phyloP scores from a whole-genome alignment of 768 basidiomycete genomes.

The Ephemerocybe angulata region DNA sequence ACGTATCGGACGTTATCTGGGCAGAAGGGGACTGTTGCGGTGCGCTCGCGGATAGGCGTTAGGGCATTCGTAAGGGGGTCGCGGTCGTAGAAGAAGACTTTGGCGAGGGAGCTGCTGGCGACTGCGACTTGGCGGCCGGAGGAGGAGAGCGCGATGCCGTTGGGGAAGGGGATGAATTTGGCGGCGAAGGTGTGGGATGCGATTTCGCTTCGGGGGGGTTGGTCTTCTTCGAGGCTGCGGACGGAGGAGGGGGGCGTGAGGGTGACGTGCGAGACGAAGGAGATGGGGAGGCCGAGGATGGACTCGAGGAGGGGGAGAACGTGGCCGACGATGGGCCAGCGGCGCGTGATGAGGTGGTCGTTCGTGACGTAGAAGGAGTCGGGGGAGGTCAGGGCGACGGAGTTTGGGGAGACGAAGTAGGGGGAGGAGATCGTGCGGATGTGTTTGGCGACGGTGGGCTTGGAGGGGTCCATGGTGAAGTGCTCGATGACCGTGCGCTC shows the following conservation, averaged over 20 bases:
- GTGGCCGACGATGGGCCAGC: constrained; percentile 50
- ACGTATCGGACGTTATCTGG: constrained; percentile 57
- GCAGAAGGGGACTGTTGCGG: constrained; percentile 51
- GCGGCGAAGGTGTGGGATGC: constrained; percentile 37
- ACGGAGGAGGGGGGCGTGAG: constrained; percentile 28
- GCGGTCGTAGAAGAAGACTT: constrained; percentile 51
- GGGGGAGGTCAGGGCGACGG: constrained; percentile 60
- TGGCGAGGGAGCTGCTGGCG: constrained; percentile 46
- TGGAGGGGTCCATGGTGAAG: constrained; percentile 49
- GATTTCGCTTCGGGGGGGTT: constrained; percentile 23
- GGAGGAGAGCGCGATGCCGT: constrained; percentile 62
- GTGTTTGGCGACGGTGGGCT: constrained; percentile 43
- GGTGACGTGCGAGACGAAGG: constrained; percentile 56
- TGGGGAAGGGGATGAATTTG: constrained; percentile 58
- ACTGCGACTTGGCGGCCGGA: constrained; percentile 50
- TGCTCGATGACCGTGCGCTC: constrained; percentile 62
- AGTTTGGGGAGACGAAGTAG: constrained; percentile 63
- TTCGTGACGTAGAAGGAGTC: constrained; percentile 70
- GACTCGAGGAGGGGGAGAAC: constrained; percentile 55
- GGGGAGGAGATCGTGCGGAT: constrained; percentile 58
- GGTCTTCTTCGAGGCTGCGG: background rate
- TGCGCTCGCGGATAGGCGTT: constrained; percentile 22
- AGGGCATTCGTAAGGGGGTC: constrained; percentile 44
- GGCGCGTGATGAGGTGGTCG: constrained; percentile 66
- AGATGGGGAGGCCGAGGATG: constrained; percentile 50